Evolutionary conservation across 164 flowering plant species (phyloP).

Genomic region (Macadamia integrifolia): DNA sequence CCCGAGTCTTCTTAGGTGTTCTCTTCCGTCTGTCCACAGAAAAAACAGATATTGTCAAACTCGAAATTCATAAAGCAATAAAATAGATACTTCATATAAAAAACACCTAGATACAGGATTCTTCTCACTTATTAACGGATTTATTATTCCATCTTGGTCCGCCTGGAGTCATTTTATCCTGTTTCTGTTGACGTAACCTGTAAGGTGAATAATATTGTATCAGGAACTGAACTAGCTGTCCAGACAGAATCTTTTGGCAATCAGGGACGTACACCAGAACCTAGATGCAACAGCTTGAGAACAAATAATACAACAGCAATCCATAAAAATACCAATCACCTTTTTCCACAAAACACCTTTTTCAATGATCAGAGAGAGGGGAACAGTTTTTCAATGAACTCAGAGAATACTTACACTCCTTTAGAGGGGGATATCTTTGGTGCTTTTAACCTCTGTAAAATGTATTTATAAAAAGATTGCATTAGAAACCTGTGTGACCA

Average conservation of each 20-base stretch:
- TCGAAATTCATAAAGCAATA: slow-evolving; percentile 2
- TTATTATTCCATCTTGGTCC: slow-evolving; percentile 27
- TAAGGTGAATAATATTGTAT: slow-evolving; percentile 5
- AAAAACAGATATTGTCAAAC: slow-evolving; percentile 23
- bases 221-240: not conserved
- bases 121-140: slow-evolving; percentile 44
- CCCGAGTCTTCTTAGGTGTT: slow-evolving; percentile 43
- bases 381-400: not conserved
- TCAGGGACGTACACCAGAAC: not conserved
- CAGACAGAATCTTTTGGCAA: not conserved
- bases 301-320: not conserved
- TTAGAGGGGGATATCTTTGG: slow-evolving; percentile 24
- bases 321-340: not conserved
- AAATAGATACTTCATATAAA: no score
- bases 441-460: slow-evolving; percentile 41
- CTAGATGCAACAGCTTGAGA: not conserved
- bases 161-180: slow-evolving; percentile 16
- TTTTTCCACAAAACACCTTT: not conserved
- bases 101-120: not conserved
- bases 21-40: slow-evolving; percentile 43
- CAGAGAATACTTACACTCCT: slow-evolving; percentile 38
- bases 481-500: not conserved
- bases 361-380: not conserved
- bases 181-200: slow-evolving; percentile 43
- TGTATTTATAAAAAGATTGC: not conserved